phyloP scores from a whole-genome alignment of 345 rosid species.

The Eutrema yunnanense region DNA sequence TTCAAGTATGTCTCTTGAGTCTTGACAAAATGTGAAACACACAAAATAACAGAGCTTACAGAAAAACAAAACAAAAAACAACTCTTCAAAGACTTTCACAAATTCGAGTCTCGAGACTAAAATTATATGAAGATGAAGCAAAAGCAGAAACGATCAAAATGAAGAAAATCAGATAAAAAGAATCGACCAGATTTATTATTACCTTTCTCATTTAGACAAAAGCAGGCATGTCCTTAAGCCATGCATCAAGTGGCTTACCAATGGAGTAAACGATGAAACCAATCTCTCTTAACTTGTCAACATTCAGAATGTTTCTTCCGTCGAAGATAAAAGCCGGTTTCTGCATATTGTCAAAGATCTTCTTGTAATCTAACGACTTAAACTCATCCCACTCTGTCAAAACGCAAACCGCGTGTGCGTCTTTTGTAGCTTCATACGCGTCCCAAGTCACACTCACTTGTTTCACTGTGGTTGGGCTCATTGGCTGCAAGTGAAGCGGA shows the following conservation, averaged over 20 bases:
- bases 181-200: not conserved
- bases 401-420: constrained; percentile 77
- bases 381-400: constrained; percentile 94
- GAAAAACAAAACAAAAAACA: not conserved
- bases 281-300: constrained; percentile 58
- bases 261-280: constrained; percentile 78
- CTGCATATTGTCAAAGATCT: constrained; percentile 81
- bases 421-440: constrained; percentile 81
- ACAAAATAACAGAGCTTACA: constrained; percentile 1
- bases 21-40: constrained; percentile 8
- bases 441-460: constrained; percentile 76
- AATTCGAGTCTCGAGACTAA: not conserved
- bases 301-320: constrained; percentile 62
- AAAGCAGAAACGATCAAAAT: not conserved
- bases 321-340: constrained; percentile 88
- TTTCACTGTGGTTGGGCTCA: constrained; percentile 75
- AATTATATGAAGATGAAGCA: constrained; percentile 6
- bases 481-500: constrained; percentile 87
- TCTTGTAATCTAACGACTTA: constrained; percentile 72
- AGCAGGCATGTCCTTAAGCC: constrained; percentile 40
- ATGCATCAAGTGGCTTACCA: constrained; percentile 32
- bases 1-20: not conserved
- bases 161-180: not conserved
- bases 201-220: constrained; percentile 15
- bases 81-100: constrained; percentile 1